Evolutionary conservation across 2,329 filamentous ascomycete genomes (phyloP).

Genomic region (Monilinia polystroma): DNA sequence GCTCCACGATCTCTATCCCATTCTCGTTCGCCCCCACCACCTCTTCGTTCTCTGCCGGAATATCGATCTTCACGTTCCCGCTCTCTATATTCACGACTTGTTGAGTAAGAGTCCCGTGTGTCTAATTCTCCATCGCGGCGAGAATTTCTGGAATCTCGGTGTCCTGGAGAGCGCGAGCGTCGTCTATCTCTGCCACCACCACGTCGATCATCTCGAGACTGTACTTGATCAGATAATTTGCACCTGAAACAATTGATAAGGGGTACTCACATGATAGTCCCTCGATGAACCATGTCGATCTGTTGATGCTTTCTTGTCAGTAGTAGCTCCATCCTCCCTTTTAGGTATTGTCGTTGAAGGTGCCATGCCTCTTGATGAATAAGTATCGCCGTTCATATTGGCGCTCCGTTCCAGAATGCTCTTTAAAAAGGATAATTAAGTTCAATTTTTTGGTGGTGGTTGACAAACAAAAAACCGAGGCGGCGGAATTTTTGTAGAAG

Average conservation of each 20-base stretch:
- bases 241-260: slow-evolving; percentile 3
- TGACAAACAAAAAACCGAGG: slow-evolving; percentile 5
- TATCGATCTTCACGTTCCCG: slow-evolving; percentile 93
- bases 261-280: slow-evolving; percentile 51
- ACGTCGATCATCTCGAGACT: slow-evolving; percentile 44
- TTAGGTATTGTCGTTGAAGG: slow-evolving; percentile 36
- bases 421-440: background rate
- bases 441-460: slow-evolving; percentile 16
- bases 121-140: slow-evolving; percentile 69
- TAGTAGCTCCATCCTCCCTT: slow-evolving; percentile 34
- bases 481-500: slow-evolving; percentile 24
- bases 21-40: slow-evolving; percentile 67
- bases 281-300: slow-evolving; percentile 51
- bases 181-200: slow-evolving; percentile 52
- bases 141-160: slow-evolving; percentile 61
- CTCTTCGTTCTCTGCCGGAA: slow-evolving; percentile 62
- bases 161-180: slow-evolving; percentile 83
- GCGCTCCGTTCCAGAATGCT: slow-evolving; percentile 22
- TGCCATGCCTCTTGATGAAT: slow-evolving; percentile 68
- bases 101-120: slow-evolving; percentile 74
- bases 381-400: slow-evolving; percentile 83
- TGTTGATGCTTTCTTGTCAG: slow-evolving; percentile 43
- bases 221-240: slow-evolving; percentile 32
- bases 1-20: slow-evolving; percentile 70
- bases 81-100: slow-evolving; percentile 88